Conservation (phyloP, 345 rosid species). For the Brassica cretica region DNA sequence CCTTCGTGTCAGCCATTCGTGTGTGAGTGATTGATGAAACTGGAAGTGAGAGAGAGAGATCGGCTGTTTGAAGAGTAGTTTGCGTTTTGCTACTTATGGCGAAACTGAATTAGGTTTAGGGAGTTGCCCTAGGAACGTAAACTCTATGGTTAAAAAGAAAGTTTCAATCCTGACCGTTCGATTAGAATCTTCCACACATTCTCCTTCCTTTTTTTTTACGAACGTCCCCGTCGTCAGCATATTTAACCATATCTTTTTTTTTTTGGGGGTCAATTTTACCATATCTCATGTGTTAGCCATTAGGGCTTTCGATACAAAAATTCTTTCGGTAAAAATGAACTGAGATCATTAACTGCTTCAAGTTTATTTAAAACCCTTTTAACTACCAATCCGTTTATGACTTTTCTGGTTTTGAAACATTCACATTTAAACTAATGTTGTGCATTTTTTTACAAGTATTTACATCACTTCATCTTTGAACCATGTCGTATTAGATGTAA, state of each 20-base stretch:
- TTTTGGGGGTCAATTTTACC: no score
- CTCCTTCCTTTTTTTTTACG: not conserved
- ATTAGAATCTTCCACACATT: not conserved
- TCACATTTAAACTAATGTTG: not conserved
- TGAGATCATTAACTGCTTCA: not conserved
- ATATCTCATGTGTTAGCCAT: not conserved
- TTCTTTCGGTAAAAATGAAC: not conserved
- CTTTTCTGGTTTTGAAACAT: not conserved
- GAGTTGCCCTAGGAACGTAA: not conserved
- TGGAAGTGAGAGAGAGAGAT: not conserved
- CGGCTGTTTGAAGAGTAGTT: not conserved
- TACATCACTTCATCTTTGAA: no score
- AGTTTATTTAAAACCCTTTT: not conserved
- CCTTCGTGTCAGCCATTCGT: conserved; percentile 42
- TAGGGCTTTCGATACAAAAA: not conserved
- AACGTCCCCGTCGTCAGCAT: not conserved
- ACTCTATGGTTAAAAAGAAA: not conserved
- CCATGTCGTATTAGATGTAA: no score
- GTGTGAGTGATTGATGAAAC: not conserved
- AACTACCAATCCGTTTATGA: not conserved
- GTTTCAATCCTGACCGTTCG: not conserved
- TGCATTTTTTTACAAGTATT: not conserved
- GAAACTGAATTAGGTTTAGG: not conserved
- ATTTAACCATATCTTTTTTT: not conserved
- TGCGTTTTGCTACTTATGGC: not conserved